Evolutionary conservation across 192 early-diverging fungal species (phyloP), one percentile per base, ranked within the genome.

Genomic region (Phlyctochytrium arcticum): DNA sequence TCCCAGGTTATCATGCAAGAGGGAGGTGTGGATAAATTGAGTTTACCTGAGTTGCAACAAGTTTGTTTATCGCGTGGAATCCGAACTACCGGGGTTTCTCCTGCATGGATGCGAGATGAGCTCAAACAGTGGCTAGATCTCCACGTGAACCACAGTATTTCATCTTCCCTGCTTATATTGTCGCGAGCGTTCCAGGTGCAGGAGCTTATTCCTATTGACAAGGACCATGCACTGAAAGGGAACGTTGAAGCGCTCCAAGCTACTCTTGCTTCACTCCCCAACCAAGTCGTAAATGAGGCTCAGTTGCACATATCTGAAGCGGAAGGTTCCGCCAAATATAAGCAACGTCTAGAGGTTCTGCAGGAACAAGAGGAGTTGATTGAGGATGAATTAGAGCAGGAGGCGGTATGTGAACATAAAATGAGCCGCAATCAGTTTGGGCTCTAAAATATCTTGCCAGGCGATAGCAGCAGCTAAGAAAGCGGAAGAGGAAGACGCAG

Each of bases 311-410:
- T 96, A 15, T 85, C 89, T 2, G 93, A 96, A 54, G 81, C 84
- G 48, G 90, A 89, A 33, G 95, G 95, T 47, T 86, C 82, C 26
- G 90, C 91, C n/a, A 95, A 93, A 3, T 82, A 88, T 50, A 91
- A 93, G 79, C 92, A 96, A 72, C 91, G 93, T 77, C 82, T 96
- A 37, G 90, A 94, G 54, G 92, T 96, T 32, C 70, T 98, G 50
- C 88, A 95, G 59, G 88, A 98, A 73, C 96, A 98, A 75, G 91
- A 98, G 73, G 94, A 98, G 69, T 80, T 98, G 57, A 96, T 98
- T 66, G 89, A 89, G 63, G 93, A 96, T 61, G 96, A 98, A 74
- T 81, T 86, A 39, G 92, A 87, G 54, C 92, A 98, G 75, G 92
- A 93, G 33, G 65, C 71, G 32, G 76, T 79, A 62, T 19, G 61